Conservation (phyloP, 2,329 filamentous ascomycete species). For the Ascocoryne sarcoides region DNA sequence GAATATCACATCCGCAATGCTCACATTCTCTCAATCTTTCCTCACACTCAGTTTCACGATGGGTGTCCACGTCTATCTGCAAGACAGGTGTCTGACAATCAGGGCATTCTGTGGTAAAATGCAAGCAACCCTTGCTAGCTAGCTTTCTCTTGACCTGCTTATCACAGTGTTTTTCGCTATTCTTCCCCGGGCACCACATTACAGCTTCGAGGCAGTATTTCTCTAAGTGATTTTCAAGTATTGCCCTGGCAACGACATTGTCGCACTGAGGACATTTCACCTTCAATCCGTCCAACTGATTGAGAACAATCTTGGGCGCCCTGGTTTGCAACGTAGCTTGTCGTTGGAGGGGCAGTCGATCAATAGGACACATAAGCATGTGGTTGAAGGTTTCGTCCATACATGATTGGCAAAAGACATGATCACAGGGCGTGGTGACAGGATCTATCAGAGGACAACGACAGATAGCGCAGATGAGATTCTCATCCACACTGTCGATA, state of each 20-base stretch:
- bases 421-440: conserved; percentile 53
- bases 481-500: conserved; percentile 29
- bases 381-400: conserved; percentile 36
- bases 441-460: conserved; percentile 52
- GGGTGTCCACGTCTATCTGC: conserved; percentile 39
- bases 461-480: conserved; percentile 39
- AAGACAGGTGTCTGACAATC: conserved; percentile 41
- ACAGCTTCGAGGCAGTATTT: conserved; percentile 47
- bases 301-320: conserved; percentile 40
- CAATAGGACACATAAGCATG: conserved; percentile 46
- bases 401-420: conserved; percentile 56
- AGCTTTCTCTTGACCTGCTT: conserved; percentile 44
- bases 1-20: conserved; percentile 21
- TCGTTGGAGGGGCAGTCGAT: conserved; percentile 38
- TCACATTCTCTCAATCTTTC: conserved; percentile 26
- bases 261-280: conserved; percentile 54
- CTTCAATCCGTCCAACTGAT: conserved; percentile 50
- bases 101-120: conserved; percentile 42
- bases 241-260: conserved; percentile 41
- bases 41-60: conserved; percentile 38
- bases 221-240: conserved; percentile 46
- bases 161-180: conserved; percentile 37
- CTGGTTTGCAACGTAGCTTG: conserved; percentile 23
- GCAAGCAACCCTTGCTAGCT: conserved; percentile 44
- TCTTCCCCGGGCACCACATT: conserved; percentile 41